phyloP scores from a whole-genome alignment of 1,139 yeast species.

The Diutina rugosa region DNA sequence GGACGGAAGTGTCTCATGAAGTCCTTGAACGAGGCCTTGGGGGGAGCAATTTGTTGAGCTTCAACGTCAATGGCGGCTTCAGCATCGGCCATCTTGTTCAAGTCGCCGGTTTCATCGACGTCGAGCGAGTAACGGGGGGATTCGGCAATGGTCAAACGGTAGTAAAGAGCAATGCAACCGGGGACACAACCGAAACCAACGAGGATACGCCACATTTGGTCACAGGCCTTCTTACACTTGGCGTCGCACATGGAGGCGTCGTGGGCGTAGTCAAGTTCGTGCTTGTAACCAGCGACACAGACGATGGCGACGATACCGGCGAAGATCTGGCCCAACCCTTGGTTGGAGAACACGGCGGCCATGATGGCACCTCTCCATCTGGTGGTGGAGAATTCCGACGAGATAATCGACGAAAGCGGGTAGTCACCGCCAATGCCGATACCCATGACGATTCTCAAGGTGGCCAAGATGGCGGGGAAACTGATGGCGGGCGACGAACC shows the following conservation, averaged over 20 bases:
- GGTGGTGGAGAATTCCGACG: constrained; percentile 81
- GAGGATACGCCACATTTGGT: constrained; percentile 88
- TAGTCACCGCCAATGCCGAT: constrained; percentile 99
- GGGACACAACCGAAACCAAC: constrained; percentile 87
- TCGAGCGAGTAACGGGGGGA: constrained; percentile 84
- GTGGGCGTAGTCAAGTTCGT: constrained; percentile 36
- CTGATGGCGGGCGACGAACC: constrained; percentile 60
- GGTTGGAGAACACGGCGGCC: constrained; percentile 90
- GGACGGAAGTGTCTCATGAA: constrained; percentile 63
- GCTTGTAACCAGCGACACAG: constrained; percentile 62
- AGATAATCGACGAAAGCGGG: constrained; percentile 88
- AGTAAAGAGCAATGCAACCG: constrained; percentile 70
- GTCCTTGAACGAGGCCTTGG: constrained; percentile 48
- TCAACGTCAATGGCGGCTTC: constrained; percentile 39
- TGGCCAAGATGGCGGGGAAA: constrained; percentile 61
- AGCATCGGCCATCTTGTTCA: constrained; percentile 44
- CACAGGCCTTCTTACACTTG: constrained; percentile 61
- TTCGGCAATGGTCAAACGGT: constrained; percentile 87
- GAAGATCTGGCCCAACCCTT: constrained; percentile 84
- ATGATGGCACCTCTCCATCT: constrained; percentile 95
- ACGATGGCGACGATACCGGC: constrained; percentile 74
- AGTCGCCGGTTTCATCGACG: constrained; percentile 44
- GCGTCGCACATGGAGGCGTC: constrained; percentile 47
- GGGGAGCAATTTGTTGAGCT: constrained; percentile 33
- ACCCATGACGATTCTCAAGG: constrained; percentile 77